These are phyloP conservation scores for Botryotinia narcissicola DNA, from an alignment of 2,329 filamentous ascomycete genomes.

Conservation along the genomic window DNA sequence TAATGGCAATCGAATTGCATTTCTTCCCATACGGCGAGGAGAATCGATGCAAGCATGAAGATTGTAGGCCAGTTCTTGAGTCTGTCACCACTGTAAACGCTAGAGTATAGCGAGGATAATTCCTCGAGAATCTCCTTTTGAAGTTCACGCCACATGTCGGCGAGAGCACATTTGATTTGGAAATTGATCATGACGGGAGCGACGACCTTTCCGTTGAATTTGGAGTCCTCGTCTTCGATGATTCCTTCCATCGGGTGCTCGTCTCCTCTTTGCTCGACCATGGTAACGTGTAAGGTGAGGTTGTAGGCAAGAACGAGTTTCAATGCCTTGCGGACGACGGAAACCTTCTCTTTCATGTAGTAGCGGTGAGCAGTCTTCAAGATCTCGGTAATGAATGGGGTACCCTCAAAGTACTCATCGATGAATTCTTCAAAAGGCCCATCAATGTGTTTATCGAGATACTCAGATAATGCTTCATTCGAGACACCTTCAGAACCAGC, in stretches of 20 bases:
- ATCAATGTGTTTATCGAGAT: constrained; percentile 93
- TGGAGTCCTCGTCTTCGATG: constrained; percentile 82
- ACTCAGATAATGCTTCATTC: constrained; percentile 76
- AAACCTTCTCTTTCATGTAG: constrained; percentile 82
- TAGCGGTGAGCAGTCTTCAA: constrained; percentile 94
- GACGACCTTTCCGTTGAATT: constrained; percentile 84
- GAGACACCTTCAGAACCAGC: constrained; percentile 88
- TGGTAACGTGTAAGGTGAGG: constrained; percentile 88
- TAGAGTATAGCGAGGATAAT: constrained; percentile 89
- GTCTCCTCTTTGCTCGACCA: constrained; percentile 84
- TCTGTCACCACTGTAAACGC: constrained; percentile 94
- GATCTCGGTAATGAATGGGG: constrained; percentile 91
- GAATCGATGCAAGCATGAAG: constrained; percentile 92
- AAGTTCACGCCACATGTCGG: constrained; percentile 96
- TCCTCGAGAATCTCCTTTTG: constrained; percentile 96
- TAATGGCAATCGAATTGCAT: constrained; percentile 99
- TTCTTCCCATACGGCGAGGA: constrained; percentile 94
- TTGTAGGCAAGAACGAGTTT: constrained; percentile 97
- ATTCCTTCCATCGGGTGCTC: constrained; percentile 76
- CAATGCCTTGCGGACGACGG: constrained; percentile 89
- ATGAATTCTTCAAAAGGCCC: constrained; percentile 90
- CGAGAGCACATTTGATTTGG: constrained; percentile 96
- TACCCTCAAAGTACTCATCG: constrained; percentile 94
- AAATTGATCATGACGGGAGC: constrained; percentile 99
- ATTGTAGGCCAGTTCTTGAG: constrained; percentile 99